Evolutionary conservation across 371 early-diverging fungal species (phyloP), one percentile per base, ranked within the genome.

Genomic region (Mortierella sp.): DNA sequence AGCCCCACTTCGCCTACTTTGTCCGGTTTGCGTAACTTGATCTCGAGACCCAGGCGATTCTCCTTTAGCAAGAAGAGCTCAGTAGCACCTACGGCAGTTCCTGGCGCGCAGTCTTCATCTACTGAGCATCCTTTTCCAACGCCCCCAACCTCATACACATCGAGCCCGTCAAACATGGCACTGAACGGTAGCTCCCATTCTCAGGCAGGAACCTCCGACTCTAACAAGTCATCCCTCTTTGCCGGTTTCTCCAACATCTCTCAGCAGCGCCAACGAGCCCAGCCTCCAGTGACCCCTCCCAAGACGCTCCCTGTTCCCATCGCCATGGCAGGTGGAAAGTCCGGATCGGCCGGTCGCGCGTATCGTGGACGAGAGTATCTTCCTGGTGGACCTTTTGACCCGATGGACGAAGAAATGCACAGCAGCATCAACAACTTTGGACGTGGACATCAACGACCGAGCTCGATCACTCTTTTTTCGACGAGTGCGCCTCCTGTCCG

Each of bases 401-500:
- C 18, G 48, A 51, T 58, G 84, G 78, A 78, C 10, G 76, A 76
- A 10, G 48, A 70, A 11, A 35, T 43, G 1, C 38, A 54, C 14
- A 63, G 49, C 46, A 55, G 70, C 43, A 41, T 58, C 6, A 60
- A 60, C 63, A 75, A 63, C 35, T 82, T 65, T 35, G 77, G 75
- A 29, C 80, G 78, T 5, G 71, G 80, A 24, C 71, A 77, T 48
- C 71, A 76, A 68, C 54, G 84, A 75, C 81, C 78, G 5, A 80
- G 73, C 49, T 75, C 81, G 1, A 81, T 77, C 16, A 78, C 35
- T 29, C 58, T 81, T 7, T 81, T 84, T 51, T 84, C 84, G 27
- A 78, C 84, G 21, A 84, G 84, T 58, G 84, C 84, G n/a, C 84
- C 84, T 0, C 76, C 81, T 1, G 71, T 81, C 32, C 81, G 71